Evolutionary conservation across 495 filamentous ascomycete species (phyloP).

Genomic region (Trichocladium antarcticum): DNA sequence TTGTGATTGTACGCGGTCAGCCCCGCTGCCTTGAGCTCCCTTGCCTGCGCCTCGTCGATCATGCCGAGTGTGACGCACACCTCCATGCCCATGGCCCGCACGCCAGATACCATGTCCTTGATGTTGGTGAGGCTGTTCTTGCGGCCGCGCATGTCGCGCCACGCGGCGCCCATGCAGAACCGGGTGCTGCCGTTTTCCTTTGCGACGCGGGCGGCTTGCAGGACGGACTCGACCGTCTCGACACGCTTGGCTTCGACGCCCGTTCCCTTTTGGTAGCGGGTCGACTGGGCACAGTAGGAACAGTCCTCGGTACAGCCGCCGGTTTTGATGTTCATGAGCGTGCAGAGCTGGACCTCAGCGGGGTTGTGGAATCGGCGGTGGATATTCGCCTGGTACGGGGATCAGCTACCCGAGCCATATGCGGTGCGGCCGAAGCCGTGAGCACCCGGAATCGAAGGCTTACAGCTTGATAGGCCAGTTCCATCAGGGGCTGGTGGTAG

Average conservation of each 20-base stretch:
- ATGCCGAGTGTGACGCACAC: slow-evolving; percentile 81
- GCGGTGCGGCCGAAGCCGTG: neutral
- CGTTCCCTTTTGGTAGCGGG: slow-evolving; percentile 65
- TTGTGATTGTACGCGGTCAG: slow-evolving; percentile 88
- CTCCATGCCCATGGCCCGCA: slow-evolving; percentile 72
- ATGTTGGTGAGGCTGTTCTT: slow-evolving; percentile 68
- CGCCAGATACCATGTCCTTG: slow-evolving; percentile 68
- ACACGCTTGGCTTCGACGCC: slow-evolving; percentile 69
- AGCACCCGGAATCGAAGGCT: slow-evolving; percentile 16
- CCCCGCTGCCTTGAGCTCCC: slow-evolving; percentile 68
- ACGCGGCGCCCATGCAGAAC: slow-evolving; percentile 88
- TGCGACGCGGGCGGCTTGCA: slow-evolving; percentile 61
- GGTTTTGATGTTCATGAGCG: slow-evolving; percentile 91
- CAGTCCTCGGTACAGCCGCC: slow-evolving; percentile 83
- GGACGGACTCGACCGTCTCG: slow-evolving; percentile 63
- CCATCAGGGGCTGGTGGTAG: slow-evolving; percentile 66
- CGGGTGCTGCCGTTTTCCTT: slow-evolving; percentile 69
- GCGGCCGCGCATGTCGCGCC: slow-evolving; percentile 82
- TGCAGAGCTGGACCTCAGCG: slow-evolving; percentile 73
- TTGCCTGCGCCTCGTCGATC: slow-evolving; percentile 67
- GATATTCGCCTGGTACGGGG: slow-evolving; percentile 45
- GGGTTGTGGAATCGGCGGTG: slow-evolving; percentile 77
- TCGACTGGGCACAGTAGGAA: slow-evolving; percentile 79
- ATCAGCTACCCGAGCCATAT: neutral
- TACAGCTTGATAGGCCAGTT: slow-evolving; percentile 64